phyloP scores from a whole-genome alignment of 108 stramenopile genomes.

The Fragilaria crotonensis region DNA sequence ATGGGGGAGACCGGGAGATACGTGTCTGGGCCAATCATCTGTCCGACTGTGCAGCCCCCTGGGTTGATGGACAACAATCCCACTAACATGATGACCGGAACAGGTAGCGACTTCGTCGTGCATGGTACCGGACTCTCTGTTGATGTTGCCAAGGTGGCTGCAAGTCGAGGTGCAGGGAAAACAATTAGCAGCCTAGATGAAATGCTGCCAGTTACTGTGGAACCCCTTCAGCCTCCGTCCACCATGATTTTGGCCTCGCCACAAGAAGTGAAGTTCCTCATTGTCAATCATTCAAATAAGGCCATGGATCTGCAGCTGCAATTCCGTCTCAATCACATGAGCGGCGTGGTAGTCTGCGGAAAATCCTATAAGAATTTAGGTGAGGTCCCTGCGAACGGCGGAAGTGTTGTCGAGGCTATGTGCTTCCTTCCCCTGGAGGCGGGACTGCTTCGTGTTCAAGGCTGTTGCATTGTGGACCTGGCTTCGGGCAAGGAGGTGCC shows the following conservation, averaged over 20 bases:
- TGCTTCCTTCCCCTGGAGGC: conserved; percentile 51
- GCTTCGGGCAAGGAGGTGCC: conserved; percentile 47
- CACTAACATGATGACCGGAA: conserved; percentile 5
- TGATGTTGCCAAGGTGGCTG: conserved; percentile 68
- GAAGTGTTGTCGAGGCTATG: conserved; percentile 41
- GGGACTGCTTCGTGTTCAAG: conserved; percentile 53
- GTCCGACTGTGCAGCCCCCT: conserved; percentile 28
- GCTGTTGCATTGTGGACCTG: conserved; percentile 69
- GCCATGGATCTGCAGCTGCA: conserved; percentile 69
- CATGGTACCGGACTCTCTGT: conserved; percentile 67
- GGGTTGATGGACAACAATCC: conserved; percentile 15
- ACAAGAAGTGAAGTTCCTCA: conserved; percentile 40
- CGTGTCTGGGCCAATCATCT: conserved; percentile 40
- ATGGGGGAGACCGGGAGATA: conserved; percentile 74
- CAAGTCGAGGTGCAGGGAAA: conserved; percentile 21
- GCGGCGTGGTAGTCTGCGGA: conserved; percentile 66
- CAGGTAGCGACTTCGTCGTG: conserved; percentile 36
- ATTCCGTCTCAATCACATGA: conserved; percentile 58
- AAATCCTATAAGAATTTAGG: conserved; percentile 57
- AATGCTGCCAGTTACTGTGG: conserved; percentile 65
- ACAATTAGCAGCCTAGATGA: conserved; percentile 24
- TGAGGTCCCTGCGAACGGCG: conserved; percentile 44
- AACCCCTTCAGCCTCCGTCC: conserved; percentile 72
- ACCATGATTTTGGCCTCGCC: conserved; percentile 39
- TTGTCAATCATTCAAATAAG: conserved; percentile 68